phyloP scores from a whole-genome alignment of 75 land plant species.

The Cunninghamia lanceolata region DNA sequence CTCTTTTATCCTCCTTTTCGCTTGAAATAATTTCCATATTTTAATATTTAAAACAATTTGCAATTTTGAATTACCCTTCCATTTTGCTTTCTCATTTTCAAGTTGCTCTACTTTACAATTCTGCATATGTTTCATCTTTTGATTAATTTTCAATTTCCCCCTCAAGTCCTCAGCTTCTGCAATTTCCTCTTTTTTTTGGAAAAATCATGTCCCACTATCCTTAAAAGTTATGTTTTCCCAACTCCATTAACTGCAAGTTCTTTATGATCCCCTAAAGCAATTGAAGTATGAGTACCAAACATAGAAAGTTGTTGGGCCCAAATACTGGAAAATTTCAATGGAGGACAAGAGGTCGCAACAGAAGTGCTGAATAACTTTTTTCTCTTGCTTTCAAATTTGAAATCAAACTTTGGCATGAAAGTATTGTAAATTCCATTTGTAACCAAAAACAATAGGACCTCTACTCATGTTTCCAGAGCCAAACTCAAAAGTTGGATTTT shows the following conservation, averaged over 20 bases:
- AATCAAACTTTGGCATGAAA: conserved; percentile 7
- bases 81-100: no score
- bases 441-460: not conserved
- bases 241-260: conserved; percentile 19
- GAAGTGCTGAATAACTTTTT: not conserved
- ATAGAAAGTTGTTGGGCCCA: not conserved
- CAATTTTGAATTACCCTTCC: no score
- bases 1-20: no score
- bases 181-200: no score
- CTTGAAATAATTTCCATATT: no score
- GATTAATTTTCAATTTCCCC: no score
- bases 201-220: no score
- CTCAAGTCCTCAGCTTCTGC: no score
- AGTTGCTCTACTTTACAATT: no score
- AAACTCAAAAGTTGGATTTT: conserved; percentile 8
- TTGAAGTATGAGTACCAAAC: not conserved
- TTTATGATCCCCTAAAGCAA: not conserved
- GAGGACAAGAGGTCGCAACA: not conserved
- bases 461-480: conserved; percentile 5
- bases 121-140: no score
- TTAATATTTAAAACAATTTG: no score
- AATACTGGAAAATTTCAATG: not conserved
- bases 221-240: no score
- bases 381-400: conserved; percentile 9
- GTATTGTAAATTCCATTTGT: not conserved